These are phyloP conservation scores for Pulicaria dysenterica DNA, from an alignment of 129 eudicot species.

Conservation along the genomic window DNA sequence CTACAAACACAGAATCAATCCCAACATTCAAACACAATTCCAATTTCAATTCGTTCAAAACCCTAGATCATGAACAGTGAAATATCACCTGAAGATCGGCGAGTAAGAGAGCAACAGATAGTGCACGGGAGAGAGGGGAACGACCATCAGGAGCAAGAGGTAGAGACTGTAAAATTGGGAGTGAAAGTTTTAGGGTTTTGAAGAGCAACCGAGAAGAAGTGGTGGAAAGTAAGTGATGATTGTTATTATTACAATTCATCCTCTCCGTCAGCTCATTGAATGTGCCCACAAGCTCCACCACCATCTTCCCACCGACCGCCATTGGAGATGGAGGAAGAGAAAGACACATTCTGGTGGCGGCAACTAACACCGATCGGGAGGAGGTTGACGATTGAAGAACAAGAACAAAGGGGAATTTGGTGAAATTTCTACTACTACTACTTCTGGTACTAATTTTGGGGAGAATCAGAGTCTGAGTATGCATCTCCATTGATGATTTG, in stretches of 20 bases:
- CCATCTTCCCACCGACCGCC: constrained; percentile 90
- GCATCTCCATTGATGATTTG: constrained; percentile 10
- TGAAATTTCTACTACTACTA: not conserved
- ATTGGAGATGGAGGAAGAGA: constrained; percentile 22
- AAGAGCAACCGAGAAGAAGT: constrained; percentile 68
- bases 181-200: constrained; percentile 71
- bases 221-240: constrained; percentile 37
- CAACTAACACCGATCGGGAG: not conserved
- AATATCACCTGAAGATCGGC: constrained; percentile 80
- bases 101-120: constrained; percentile 70
- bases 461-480: constrained; percentile 12
- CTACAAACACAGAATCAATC: constrained; percentile 39
- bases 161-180: constrained; percentile 65
- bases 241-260: constrained; percentile 43
- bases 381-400: constrained; percentile 16
- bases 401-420: constrained; percentile 20
- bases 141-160: constrained; percentile 79
- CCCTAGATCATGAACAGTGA: not conserved
- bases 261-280: constrained; percentile 83
- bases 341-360: not conserved
- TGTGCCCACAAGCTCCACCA: constrained; percentile 80
- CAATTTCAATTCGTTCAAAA: not conserved
- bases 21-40: not conserved
- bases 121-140: constrained; percentile 66
- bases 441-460: not conserved